Evolutionary conservation across 208 protist genomes (phyloP).

Genomic region (Acanthamoeba lenticulata): DNA sequence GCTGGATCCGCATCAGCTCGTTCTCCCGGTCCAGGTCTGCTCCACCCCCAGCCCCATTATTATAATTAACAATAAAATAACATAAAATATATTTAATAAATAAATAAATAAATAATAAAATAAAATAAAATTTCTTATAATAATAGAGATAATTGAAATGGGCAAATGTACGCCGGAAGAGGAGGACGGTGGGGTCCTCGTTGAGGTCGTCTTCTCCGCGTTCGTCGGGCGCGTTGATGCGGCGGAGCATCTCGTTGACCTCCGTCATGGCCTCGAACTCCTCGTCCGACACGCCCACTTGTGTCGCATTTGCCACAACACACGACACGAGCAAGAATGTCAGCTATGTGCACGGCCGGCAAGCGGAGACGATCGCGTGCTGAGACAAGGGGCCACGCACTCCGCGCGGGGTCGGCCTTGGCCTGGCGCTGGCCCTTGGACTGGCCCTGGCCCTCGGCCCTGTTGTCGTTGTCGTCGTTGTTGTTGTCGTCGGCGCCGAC

Average conservation of each 20-base stretch:
- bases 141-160: background rate
- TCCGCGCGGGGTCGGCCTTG: no score
- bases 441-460: no score
- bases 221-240: background rate
- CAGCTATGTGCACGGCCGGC: no score
- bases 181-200: background rate
- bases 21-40: slow-evolving; percentile 3
- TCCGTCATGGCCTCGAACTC: background rate
- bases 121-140: no score
- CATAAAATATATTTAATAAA: no score
- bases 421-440: no score
- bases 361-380: no score
- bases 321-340: background rate
- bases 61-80: no score
- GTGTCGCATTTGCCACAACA: background rate
- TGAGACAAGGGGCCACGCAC: no score
- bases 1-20: background rate
- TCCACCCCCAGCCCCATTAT: background rate
- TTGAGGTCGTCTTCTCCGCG: background rate
- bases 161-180: background rate
- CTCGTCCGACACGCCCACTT: background rate
- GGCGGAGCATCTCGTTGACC: background rate
- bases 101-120: no score
- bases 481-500: no score
- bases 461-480: no score